A percentile compares a stretch with the other conserved stretches of the same genome.
phyloP scores from a whole-genome alignment of 2,329 filamentous ascomycete genomes.

The Fusarium equiseti region DNA sequence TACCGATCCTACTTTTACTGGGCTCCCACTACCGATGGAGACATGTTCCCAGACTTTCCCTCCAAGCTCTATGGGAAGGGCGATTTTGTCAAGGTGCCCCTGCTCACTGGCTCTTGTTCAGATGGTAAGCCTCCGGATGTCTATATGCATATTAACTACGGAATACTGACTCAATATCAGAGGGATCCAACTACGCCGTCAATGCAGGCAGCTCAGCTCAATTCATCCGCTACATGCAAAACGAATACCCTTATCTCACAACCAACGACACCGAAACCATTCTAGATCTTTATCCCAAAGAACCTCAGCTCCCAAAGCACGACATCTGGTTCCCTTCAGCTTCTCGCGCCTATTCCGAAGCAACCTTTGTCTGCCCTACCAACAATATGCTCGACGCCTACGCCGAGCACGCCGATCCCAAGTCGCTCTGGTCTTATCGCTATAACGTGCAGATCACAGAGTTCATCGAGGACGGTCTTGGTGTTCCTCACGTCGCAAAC shows the following conservation, averaged over 20 bases:
- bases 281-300: conserved; percentile 55
- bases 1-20: conserved; percentile 61
- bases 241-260: conserved; percentile 62
- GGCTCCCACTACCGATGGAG: conserved; percentile 64
- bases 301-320: conserved; percentile 53
- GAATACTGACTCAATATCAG: conserved; percentile 46
- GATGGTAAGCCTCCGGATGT: conserved; percentile 53
- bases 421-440: conserved; percentile 59
- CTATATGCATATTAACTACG: background rate
- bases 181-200: conserved; percentile 60
- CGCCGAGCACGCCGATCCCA: conserved; percentile 29
- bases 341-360: conserved; percentile 59
- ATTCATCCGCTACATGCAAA: conserved; percentile 56
- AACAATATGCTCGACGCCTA: conserved; percentile 55
- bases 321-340: conserved; percentile 59
- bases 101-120: conserved; percentile 59
- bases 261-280: conserved; percentile 53
- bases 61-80: conserved; percentile 56
- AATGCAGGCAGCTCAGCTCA: conserved; percentile 53
- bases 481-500: conserved; percentile 63
- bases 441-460: conserved; percentile 61
- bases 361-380: conserved; percentile 60
- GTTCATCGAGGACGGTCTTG: conserved; percentile 54
- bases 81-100: conserved; percentile 58
- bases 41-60: conserved; percentile 58